These are phyloP conservation scores for Hermanozyma aechmeae DNA, from an alignment of 805 yeast species.

Conservation along the genomic window DNA sequence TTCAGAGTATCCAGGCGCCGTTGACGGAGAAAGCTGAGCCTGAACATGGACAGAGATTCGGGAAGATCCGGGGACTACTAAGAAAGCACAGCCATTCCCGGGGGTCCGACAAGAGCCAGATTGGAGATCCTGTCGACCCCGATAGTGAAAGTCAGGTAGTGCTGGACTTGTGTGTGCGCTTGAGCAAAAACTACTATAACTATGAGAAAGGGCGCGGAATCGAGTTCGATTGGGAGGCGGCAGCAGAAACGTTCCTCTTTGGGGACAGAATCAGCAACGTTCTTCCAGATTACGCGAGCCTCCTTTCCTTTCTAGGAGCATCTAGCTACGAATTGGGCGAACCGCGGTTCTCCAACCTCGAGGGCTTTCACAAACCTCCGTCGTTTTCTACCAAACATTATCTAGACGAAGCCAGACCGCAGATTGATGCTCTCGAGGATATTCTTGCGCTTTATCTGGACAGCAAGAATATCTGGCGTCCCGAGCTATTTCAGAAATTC, in stretches of 20 bases:
- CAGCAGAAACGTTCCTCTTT: slow-evolving; percentile 13
- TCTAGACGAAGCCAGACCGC: neutral
- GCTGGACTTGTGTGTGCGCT: too few relatives aligned
- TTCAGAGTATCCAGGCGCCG: slow-evolving; percentile 6
- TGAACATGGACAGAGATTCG: too few relatives aligned
- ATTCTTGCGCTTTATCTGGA: slow-evolving; percentile 11
- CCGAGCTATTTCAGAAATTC: slow-evolving; percentile 11
- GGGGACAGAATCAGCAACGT: slow-evolving; percentile 9
- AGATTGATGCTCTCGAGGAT: too few relatives aligned
- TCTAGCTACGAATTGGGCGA: slow-evolving; percentile 13
- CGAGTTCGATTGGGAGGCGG: slow-evolving; percentile 7
- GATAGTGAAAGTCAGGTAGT: too few relatives aligned
- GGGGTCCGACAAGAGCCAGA: too few relatives aligned
- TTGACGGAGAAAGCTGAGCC: too few relatives aligned
- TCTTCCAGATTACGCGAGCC: slow-evolving; percentile 5
- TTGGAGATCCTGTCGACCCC: too few relatives aligned
- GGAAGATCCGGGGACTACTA: too few relatives aligned
- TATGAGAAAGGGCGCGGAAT: neutral
- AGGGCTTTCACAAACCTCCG: neutral
- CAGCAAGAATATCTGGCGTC: slow-evolving; percentile 7
- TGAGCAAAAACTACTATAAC: slow-evolving; percentile 2
- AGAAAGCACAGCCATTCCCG: too few relatives aligned
- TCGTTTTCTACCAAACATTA: neutral
- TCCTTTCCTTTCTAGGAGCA: slow-evolving; percentile 8
- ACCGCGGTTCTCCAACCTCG: slow-evolving; percentile 9